These are phyloP conservation scores for Colletotrichum tofieldiae DNA, from an alignment of 2,329 filamentous ascomycete genomes.

Conservation along the genomic window DNA sequence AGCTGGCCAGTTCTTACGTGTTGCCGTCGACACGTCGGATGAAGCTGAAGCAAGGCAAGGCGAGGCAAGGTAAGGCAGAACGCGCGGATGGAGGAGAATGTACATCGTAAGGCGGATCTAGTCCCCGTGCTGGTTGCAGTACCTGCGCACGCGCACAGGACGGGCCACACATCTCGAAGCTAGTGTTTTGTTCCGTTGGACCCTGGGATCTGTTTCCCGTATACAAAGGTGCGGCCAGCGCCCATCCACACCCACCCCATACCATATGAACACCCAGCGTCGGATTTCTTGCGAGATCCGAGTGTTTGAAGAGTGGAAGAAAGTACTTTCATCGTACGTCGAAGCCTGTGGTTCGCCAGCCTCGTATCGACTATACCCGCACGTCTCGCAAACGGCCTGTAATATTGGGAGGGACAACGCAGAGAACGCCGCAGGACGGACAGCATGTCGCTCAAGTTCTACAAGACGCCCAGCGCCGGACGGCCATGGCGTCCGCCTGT, in stretches of 20 bases:
- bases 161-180: slow-evolving; percentile 20
- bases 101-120: slow-evolving; percentile 1
- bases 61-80: slow-evolving; percentile 3
- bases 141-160: slow-evolving; percentile 29
- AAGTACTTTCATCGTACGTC: background rate
- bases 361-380: background rate
- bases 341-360: background rate
- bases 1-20: slow-evolving; percentile 15
- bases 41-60: slow-evolving; percentile 38
- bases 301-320: slow-evolving; percentile 3
- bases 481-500: slow-evolving; percentile 40
- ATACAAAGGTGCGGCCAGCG: slow-evolving; percentile 26
- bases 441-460: slow-evolving; percentile 43
- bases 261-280: background rate
- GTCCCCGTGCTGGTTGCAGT: slow-evolving; percentile 28
- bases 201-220: slow-evolving; percentile 30
- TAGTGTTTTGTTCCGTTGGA: slow-evolving; percentile 34
- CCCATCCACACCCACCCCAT: slow-evolving; percentile 5
- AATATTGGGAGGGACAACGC: background rate
- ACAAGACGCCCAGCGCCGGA: slow-evolving; percentile 40
- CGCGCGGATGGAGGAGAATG: slow-evolving; percentile 19
- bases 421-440: slow-evolving; percentile 2
- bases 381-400: slow-evolving; percentile 1
- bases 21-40: slow-evolving; percentile 23
- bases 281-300: slow-evolving; percentile 5